These are phyloP conservation scores for Phialophora expanda DNA, from an alignment of 2,329 filamentous ascomycete genomes.

Conservation along the genomic window DNA sequence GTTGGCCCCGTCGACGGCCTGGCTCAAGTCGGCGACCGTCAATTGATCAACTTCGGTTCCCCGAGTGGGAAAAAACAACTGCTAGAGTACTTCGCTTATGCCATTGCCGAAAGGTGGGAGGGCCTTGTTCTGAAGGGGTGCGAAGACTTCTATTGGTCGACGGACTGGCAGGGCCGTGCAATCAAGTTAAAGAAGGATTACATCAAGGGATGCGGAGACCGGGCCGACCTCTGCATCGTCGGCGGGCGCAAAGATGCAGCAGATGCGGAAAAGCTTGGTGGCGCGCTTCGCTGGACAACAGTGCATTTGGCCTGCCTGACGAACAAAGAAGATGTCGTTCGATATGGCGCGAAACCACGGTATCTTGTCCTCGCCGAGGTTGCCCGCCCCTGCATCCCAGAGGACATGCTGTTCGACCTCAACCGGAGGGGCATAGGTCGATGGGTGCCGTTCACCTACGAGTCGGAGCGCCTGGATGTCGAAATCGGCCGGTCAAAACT, in stretches of 20 bases:
- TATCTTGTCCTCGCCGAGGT: conserved; percentile 72
- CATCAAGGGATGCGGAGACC: conserved; percentile 74
- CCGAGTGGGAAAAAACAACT: conserved; percentile 60
- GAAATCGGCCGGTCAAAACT: conserved; percentile 50
- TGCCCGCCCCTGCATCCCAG: conserved; percentile 55
- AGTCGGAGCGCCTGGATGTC: conserved; percentile 50
- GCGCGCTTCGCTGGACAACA: conserved; percentile 73
- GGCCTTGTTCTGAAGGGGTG: conserved; percentile 79
- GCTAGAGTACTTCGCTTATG: conserved; percentile 68
- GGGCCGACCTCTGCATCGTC: conserved; percentile 80
- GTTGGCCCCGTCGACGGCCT: conserved; percentile 63
- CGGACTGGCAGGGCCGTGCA: conserved; percentile 56
- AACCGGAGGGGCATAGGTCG: conserved; percentile 55
- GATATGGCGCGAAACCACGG: conserved; percentile 57
- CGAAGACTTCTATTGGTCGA: conserved; percentile 75
- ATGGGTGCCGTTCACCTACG: conserved; percentile 46
- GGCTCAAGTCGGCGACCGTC: conserved; percentile 69
- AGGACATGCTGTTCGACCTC: conserved; percentile 59
- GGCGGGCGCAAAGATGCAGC: conserved; percentile 73
- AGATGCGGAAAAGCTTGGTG: conserved; percentile 62
- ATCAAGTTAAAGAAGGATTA: conserved; percentile 93
- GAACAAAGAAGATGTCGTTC: conserved; percentile 66
- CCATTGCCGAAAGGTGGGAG: conserved; percentile 71
- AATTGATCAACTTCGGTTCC: conserved; percentile 68
- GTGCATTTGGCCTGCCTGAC: conserved; percentile 79